phyloP scores from a whole-genome alignment of 169 alveolate species.

The Cyclospora cayetanensis region DNA sequence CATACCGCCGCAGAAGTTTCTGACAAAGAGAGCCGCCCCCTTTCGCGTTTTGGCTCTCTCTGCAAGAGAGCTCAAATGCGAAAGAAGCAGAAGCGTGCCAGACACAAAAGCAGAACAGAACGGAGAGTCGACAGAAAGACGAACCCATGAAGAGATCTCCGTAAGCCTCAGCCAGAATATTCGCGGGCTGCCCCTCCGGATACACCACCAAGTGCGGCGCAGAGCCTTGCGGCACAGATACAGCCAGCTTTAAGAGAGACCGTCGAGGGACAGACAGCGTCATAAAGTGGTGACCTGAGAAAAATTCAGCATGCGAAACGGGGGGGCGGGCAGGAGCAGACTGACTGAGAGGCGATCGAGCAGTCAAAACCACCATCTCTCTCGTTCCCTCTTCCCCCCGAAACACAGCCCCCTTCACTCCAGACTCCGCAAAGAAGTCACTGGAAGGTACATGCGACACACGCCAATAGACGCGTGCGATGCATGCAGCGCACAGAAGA shows the following conservation, averaged over 20 bases:
- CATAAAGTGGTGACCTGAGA: constrained; percentile 37
- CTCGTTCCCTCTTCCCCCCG: too few species aligned
- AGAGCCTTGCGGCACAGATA: background rate
- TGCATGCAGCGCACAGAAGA: too few species aligned
- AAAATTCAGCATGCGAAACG: background rate
- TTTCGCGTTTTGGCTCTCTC: too few species aligned
- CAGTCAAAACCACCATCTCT: too few species aligned
- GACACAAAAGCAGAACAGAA: background rate
- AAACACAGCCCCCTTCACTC: too few species aligned
- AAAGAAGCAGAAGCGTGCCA: background rate
- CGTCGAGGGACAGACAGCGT: constrained; percentile 6
- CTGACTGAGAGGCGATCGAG: background rate
- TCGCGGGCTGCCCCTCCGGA: constrained; percentile 48
- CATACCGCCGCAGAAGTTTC: too few species aligned
- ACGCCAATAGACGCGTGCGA: too few species aligned
- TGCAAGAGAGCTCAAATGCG: background rate
- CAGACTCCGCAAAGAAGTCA: too few species aligned
- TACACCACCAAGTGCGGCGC: constrained; percentile 41
- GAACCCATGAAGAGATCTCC: constrained; percentile 56
- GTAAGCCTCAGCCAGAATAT: constrained; percentile 49
- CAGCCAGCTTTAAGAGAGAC: constrained; percentile 31
- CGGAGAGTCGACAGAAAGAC: background rate
- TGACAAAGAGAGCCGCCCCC: too few species aligned
- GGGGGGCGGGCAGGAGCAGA: background rate
- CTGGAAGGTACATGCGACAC: too few species aligned